These are phyloP conservation scores for Erigeron canadensis DNA, from an alignment of 129 eudicot species.

Conservation along the genomic window DNA sequence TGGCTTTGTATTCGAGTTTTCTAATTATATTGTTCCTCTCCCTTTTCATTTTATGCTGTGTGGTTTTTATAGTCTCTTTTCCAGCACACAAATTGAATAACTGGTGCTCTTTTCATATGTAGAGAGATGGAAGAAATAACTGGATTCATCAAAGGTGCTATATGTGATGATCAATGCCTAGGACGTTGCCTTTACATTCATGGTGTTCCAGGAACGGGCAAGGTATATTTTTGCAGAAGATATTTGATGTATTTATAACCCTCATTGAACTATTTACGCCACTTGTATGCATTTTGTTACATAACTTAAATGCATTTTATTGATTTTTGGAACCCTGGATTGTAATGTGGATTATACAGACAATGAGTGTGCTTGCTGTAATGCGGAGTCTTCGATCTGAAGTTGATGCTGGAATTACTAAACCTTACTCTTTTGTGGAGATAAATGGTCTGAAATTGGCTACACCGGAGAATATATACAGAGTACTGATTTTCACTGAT, in stretches of 20 bases:
- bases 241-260: neutral
- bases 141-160: constrained; percentile 81
- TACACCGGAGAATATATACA: constrained; percentile 85
- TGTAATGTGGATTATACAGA: constrained; percentile 51
- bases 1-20: neutral
- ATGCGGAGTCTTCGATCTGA: constrained; percentile 80
- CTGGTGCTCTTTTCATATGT: constrained; percentile 7
- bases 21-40: neutral
- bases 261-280: neutral
- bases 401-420: constrained; percentile 77
- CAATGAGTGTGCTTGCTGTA: constrained; percentile 95
- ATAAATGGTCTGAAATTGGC: constrained; percentile 90
- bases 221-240: constrained; percentile 44
- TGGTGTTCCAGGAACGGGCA: constrained; percentile 99
- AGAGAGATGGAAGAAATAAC: constrained; percentile 94
- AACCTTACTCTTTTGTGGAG: constrained; percentile 90
- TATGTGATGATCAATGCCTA: constrained; percentile 93
- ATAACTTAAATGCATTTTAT: neutral
- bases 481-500: constrained; percentile 39
- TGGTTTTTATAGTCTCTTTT: constrained; percentile 3
- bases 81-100: neutral
- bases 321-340: neutral
- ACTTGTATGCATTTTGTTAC: neutral
- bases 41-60: neutral
- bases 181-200: constrained; percentile 98